A percentile compares a stretch with the other conserved stretches of the same genome.
Evolutionary conservation across 306 rosid species (phyloP).

Genomic region (cucumber (Cucumis sativus)): DNA sequence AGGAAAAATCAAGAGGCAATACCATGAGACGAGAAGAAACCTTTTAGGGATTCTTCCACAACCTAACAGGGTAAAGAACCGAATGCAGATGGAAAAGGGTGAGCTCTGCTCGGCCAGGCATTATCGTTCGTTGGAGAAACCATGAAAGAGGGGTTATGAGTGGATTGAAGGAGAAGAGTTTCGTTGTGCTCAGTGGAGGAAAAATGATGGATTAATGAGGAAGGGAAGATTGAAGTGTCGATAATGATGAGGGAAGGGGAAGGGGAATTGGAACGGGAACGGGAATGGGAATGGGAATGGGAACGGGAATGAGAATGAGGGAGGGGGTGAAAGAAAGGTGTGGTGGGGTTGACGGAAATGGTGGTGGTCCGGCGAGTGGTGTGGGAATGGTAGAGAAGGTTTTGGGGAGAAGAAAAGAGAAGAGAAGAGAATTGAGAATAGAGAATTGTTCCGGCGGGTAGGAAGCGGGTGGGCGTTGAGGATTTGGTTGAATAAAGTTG

Average conservation of each 20-base stretch:
- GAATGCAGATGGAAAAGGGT: neutral
- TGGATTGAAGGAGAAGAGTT: neutral
- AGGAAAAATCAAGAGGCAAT: neutral
- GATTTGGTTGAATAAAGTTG: neutral
- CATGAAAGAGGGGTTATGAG: neutral
- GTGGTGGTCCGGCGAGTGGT: neutral
- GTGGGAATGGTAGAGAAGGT: neutral
- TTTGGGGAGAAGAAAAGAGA: neutral
- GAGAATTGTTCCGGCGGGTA: slow-evolving; percentile 1
- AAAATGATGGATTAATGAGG: neutral
- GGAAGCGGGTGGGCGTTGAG: neutral
- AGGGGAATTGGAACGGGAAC: neutral
- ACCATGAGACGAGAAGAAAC: neutral
- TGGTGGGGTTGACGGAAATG: neutral
- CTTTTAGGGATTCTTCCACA: neutral
- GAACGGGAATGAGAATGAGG: neutral
- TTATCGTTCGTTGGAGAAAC: neutral
- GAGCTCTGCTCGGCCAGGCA: neutral
- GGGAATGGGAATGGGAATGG: neutral
- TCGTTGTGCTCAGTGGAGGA: neutral
- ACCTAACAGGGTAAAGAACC: neutral
- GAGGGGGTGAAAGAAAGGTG: neutral
- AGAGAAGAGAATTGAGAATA: neutral
- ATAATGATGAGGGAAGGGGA: neutral
- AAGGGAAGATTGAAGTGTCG: neutral